phyloP scores from a whole-genome alignment of 2,329 filamentous ascomycete species.

The Hymenoscyphus albidus region DNA sequence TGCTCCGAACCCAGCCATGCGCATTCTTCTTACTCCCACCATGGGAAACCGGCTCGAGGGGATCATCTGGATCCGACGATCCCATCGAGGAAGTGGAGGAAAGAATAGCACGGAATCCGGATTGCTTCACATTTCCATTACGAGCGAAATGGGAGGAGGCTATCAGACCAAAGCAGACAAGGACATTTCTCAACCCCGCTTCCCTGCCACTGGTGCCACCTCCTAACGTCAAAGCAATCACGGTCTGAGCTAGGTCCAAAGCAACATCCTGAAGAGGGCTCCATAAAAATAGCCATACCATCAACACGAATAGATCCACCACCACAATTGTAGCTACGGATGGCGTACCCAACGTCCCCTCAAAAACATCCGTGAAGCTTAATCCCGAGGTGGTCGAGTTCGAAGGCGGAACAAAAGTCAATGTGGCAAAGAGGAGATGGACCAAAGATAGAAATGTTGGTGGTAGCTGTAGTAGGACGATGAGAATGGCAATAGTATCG shows the following conservation, averaged over 20 bases:
- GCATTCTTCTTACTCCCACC: constrained; percentile 55
- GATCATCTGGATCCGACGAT: constrained; percentile 40
- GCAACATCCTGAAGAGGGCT: constrained; percentile 82
- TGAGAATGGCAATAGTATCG: constrained; percentile 94
- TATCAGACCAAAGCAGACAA: constrained; percentile 68
- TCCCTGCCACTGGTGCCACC: constrained; percentile 70
- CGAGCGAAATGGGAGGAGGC: constrained; percentile 32
- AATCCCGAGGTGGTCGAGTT: constrained; percentile 65
- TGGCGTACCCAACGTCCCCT: constrained; percentile 79
- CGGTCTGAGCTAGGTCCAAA: constrained; percentile 85
- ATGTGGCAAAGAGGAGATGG: constrained; percentile 85
- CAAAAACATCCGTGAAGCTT: constrained; percentile 87
- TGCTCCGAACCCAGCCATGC: constrained; percentile 63
- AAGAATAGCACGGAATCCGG: constrained; percentile 30
- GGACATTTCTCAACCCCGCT: constrained; percentile 66
- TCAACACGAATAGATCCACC: constrained; percentile 77
- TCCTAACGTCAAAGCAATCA: constrained; percentile 86
- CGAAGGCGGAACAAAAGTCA: constrained; percentile 86
- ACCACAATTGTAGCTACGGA: constrained; percentile 80
- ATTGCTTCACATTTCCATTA: constrained; percentile 28
- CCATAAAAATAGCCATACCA: constrained; percentile 86
- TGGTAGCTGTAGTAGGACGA: constrained; percentile 88
- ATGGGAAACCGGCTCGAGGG: constrained; percentile 41
- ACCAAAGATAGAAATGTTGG: constrained; percentile 83
- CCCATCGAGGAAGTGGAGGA: constrained; percentile 27